Conservation (phyloP, 257 asterid genomes). For the Solanum raphanifolium region DNA sequence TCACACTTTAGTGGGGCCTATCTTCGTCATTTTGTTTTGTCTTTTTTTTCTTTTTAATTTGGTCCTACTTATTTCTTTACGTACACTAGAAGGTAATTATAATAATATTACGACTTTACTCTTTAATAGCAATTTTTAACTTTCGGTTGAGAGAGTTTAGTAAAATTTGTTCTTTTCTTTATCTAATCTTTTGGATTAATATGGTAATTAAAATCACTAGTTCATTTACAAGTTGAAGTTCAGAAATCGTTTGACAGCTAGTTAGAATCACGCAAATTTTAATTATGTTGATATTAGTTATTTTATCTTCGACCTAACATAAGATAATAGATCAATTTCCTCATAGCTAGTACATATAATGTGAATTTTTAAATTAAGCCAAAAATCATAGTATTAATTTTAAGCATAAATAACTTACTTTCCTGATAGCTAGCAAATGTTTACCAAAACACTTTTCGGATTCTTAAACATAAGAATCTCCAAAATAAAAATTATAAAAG, state of each 20-base stretch:
- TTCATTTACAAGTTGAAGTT: not conserved
- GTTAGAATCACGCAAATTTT: accelerated
- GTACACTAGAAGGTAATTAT: not conserved
- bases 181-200: not conserved
- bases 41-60: constrained; percentile 21
- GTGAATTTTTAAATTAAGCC: not conserved
- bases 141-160: not conserved
- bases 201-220: not conserved
- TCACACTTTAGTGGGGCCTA: not conserved
- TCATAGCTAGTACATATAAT: not conserved
- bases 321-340: not conserved
- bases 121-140: not conserved
- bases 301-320: not conserved
- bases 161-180: not conserved
- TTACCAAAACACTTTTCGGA: not conserved
- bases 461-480: not conserved
- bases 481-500: not conserved
- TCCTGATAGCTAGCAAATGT: not conserved
- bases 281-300: too few relatives aligned
- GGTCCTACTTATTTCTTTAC: constrained; percentile 24
- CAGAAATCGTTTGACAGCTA: accelerated
- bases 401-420: not conserved
- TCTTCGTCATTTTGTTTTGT: not conserved
- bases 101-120: not conserved
- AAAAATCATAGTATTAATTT: not conserved